Conservation (phyloP, 352 stramenopile genomes). For the Globisporangium radiosum region DNA sequence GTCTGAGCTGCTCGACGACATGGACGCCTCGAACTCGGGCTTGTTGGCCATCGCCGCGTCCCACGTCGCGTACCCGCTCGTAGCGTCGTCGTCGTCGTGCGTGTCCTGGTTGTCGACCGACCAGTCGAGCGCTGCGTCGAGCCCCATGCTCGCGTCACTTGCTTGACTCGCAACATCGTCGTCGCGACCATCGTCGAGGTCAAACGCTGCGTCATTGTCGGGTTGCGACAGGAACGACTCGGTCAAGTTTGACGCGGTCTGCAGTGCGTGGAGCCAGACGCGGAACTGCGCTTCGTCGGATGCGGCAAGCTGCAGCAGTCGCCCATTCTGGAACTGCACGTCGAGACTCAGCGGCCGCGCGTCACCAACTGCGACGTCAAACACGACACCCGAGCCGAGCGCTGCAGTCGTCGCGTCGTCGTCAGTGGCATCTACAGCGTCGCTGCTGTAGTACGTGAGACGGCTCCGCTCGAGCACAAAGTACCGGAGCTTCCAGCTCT, state of each 20-base stretch:
- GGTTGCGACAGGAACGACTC: slow-evolving; percentile 50
- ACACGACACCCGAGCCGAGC: slow-evolving; percentile 59
- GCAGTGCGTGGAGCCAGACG: slow-evolving; percentile 48
- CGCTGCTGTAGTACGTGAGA: slow-evolving; percentile 45
- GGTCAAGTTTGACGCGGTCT: slow-evolving; percentile 50
- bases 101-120: slow-evolving; percentile 28
- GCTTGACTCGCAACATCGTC: neutral
- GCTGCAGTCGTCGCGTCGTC: slow-evolving; percentile 24
- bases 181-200: slow-evolving; percentile 52
- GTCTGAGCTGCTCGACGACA: slow-evolving; percentile 27
- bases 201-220: slow-evolving; percentile 19
- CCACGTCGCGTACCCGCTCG: slow-evolving; percentile 37
- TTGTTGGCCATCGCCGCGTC: slow-evolving; percentile 52
- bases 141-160: no score
- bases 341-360: slow-evolving; percentile 57
- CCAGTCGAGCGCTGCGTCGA: slow-evolving; percentile 21
- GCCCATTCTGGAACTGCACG: slow-evolving; percentile 70
- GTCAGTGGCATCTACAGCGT: slow-evolving; percentile 1
- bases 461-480: slow-evolving; percentile 64
- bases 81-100: slow-evolving; percentile 18
- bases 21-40: slow-evolving; percentile 19
- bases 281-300: slow-evolving; percentile 44
- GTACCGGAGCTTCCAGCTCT: slow-evolving; percentile 80
- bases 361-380: slow-evolving; percentile 48
- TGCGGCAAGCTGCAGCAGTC: slow-evolving; percentile 56